phyloP scores from a whole-genome alignment of 371 early-diverging fungal species.

The Mortierella sp. region DNA sequence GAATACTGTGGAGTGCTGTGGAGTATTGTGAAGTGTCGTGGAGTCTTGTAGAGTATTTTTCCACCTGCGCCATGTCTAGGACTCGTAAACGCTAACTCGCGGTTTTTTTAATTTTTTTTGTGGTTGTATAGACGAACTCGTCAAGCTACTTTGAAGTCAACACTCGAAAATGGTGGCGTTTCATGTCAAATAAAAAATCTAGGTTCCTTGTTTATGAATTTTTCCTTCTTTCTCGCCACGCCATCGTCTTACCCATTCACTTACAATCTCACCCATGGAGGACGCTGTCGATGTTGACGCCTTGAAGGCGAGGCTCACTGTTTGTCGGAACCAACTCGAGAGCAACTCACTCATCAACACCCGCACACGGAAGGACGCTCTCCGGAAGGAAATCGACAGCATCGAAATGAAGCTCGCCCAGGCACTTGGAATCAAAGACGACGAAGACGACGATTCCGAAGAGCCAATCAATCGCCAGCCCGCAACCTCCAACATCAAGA shows the following conservation, averaged over 20 bases:
- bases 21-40: not conserved
- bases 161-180: not conserved
- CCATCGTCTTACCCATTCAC: not conserved
- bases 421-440: slow-evolving; percentile 37
- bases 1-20: not conserved
- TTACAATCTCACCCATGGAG: slow-evolving; percentile 15
- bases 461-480: not conserved
- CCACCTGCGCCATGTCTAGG: too few relatives aligned
- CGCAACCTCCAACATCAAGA: not conserved
- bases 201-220: not conserved
- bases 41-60: not conserved
- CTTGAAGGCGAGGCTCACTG: slow-evolving; percentile 27
- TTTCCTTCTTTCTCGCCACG: not conserved
- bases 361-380: slow-evolving; percentile 24
- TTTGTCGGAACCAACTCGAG: slow-evolving; percentile 45
- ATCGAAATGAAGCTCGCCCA: slow-evolving; percentile 34
- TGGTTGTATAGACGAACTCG: slow-evolving; percentile 30
- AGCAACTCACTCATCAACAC: slow-evolving; percentile 39
- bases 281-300: slow-evolving; percentile 14
- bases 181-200: not conserved
- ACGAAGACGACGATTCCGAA: slow-evolving; percentile 18
- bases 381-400: slow-evolving; percentile 25
- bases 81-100: not conserved
- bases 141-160: slow-evolving; percentile 23
- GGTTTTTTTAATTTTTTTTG: not conserved